Evolutionary conservation across 192 early-diverging fungal genomes (phyloP), one percentile per base, ranked within the genome.

Genomic region (Allomyces macrogynus): DNA sequence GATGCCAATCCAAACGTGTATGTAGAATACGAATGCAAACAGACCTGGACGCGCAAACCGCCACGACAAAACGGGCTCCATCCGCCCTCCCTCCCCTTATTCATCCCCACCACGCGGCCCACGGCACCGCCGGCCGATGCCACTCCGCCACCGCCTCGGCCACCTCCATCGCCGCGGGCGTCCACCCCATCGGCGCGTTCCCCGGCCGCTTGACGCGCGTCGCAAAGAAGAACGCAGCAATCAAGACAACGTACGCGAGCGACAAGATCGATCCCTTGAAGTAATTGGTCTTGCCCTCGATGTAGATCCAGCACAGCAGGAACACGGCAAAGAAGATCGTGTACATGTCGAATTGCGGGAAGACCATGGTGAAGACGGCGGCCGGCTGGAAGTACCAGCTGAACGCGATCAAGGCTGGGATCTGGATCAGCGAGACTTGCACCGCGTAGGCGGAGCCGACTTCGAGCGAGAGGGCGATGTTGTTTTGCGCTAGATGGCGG

Each of bases 371-470:
- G 71, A 89, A 86, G 60, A 77, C 63, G 67, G 27, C 24, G 44
- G 43, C 2, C 65, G 65, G 18, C 69, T 78, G 67, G 78, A 80
- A 72, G 78, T 86, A 10, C 74, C 78, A 24, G 10, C 88, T 90
- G 71, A 92, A 90, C 20, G 79, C 86, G 23, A 95, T 89, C 78
- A 98, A 80, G 20, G 86, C 86, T 0, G 95, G 95, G 66, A 98
- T 93, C 72, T 98, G 95, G 63, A 98, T 77, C 65, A 98, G 74
- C 16, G 91, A 89, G 4, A 93, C 92, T 70, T 98, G 95, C 61
- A 95, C 82, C 0, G 90, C 90, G 71, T 98, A 98, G 0, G 91
- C 91, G 18, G 91, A 93, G 43, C 90, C 92, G 67, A 98, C 95
- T 76, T 98, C 95, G 70, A 98, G 83, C 23, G 86, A 80, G 23